Base-by-base conservation (phyloP, 192 early-diverging fungal species). In the Rhizophagus clarus region DNA sequence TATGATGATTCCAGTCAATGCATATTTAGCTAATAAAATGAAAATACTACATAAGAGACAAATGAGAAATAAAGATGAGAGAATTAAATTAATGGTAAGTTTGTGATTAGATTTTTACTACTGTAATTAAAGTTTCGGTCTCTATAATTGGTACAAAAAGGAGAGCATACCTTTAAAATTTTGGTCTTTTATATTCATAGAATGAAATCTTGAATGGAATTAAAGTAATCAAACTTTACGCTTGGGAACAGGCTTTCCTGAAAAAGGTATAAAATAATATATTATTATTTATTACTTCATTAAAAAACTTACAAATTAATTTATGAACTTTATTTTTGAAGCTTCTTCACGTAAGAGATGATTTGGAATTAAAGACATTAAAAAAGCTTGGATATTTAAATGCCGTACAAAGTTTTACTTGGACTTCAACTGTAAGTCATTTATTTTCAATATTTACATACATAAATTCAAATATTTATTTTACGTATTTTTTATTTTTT, bases 141-240 rank as follows among this genome's bases (percentile, higher is more conserved):
- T n/a, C n/a, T n/a, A n/a, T n/a, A n/a, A n/a, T n/a, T n/a, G n/a
- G n/a, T n/a, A n/a, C n/a, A n/a, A n/a, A n/a, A n/a, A n/a, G n/a
- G n/a, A n/a, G n/a, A n/a, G n/a, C 20, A n/a, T 29, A 12, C 6
- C 10, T 32, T 31, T 7, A 40, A 40, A 8, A 31, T 31, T 31
- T 15, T 66, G 12, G 15, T 31, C 15, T 70, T 70, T 2, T 17
- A 29, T 49, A 22, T 45, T 28, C 4, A 83, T 31, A 84, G 83
- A 90, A 97, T 83, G 97, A 98, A 86, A 81, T 95, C 14, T 81
- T 98, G 79, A 93, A 92, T 69, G 97, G 96, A 49, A 96, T 97
- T 79, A 94, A 94, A 77, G 94, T 99, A 24, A 97, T 99, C 88
- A 99, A 97, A 82, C 87, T 99, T 37, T 99, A 97, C 81, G 96